phyloP scores from a whole-genome alignment of 208 protist genomes.

The Lotmaria passim region DNA sequence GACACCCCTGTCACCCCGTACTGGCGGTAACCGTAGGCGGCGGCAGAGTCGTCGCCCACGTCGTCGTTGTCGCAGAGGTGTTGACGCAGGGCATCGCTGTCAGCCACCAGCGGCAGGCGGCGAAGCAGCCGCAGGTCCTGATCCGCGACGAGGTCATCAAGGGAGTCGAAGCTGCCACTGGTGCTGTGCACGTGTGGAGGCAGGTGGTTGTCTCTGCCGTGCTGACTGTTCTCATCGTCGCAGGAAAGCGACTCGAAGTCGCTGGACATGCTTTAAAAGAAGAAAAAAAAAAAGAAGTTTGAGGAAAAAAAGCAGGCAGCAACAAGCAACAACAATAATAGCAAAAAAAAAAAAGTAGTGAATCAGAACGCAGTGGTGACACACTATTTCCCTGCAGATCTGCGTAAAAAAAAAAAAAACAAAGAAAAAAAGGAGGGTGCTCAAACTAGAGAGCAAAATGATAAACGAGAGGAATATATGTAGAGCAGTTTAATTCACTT shows the following conservation, averaged over 20 bases:
- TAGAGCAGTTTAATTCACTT: no score
- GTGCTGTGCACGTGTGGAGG: not conserved
- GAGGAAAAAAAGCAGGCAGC: not conserved
- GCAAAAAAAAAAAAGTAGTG: constrained; percentile 6
- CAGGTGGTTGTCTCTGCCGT: not conserved
- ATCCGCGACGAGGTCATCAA: constrained; percentile 22
- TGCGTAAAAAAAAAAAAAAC: constrained; percentile 9
- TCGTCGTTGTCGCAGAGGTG: not conserved
- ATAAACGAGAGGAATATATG: no score
- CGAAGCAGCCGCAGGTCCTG: constrained; percentile 13
- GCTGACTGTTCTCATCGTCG: constrained; percentile 1
- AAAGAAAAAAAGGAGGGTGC: no score
- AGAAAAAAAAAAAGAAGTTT: no score
- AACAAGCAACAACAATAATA: constrained; percentile 23
- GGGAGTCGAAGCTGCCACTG: constrained; percentile 15
- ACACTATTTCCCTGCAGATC: not conserved
- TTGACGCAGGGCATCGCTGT: not conserved
- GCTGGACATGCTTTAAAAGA: constrained; percentile 37
- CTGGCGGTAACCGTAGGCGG: constrained; percentile 9
- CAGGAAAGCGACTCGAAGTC: constrained; percentile 37
- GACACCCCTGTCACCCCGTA: constrained; percentile 11
- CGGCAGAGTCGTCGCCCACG: not conserved
- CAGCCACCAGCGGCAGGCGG: not conserved
- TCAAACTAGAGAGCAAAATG: no score
- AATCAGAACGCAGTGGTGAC: not conserved